Conservation (phyloP, 2,329 filamentous ascomycete genomes). For the Plenodomus tracheiphilus region DNA sequence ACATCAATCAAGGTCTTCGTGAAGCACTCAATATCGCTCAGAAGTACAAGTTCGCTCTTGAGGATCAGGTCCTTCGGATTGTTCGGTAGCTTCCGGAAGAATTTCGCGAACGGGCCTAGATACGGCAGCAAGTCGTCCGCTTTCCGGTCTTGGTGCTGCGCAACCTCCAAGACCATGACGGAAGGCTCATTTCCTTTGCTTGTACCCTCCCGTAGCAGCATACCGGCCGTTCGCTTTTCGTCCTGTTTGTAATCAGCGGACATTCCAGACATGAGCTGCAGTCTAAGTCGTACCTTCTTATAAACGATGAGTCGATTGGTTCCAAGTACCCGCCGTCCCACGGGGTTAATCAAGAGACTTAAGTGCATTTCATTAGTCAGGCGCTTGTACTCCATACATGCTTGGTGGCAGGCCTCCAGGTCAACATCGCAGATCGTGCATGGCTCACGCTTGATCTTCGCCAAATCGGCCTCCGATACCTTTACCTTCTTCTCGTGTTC, state of each 20-base stretch:
- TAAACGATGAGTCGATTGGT: slow-evolving; percentile 80
- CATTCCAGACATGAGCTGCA: slow-evolving; percentile 11
- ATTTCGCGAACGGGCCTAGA: slow-evolving; percentile 68
- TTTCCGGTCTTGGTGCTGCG: slow-evolving; percentile 69
- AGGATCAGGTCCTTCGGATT: slow-evolving; percentile 68
- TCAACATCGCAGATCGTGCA: slow-evolving; percentile 81
- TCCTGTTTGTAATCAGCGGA: slow-evolving; percentile 54
- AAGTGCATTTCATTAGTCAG: slow-evolving; percentile 82
- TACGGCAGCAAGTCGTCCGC: slow-evolving; percentile 88
- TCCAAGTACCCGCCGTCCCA: slow-evolving; percentile 78
- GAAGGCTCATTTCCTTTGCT: slow-evolving; percentile 68
- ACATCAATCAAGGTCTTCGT: slow-evolving; percentile 68
- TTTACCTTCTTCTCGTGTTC: slow-evolving; percentile 96
- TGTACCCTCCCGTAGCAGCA: slow-evolving; percentile 76
- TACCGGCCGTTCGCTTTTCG: slow-evolving; percentile 78
- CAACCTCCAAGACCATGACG: slow-evolving; percentile 79
- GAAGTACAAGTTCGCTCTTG: slow-evolving; percentile 69
- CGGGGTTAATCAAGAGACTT: slow-evolving; percentile 74
- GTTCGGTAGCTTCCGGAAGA: slow-evolving; percentile 70
- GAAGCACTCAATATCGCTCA: slow-evolving; percentile 82
- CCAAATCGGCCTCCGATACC: slow-evolving; percentile 86
- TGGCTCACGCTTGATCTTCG: slow-evolving; percentile 82
- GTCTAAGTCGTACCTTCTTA: slow-evolving; percentile 55
- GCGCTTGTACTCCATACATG: slow-evolving; percentile 76
- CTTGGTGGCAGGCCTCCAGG: slow-evolving; percentile 79